phyloP scores from a whole-genome alignment of 2,329 filamentous ascomycete species.

The Trichoderma afroharzianum region DNA sequence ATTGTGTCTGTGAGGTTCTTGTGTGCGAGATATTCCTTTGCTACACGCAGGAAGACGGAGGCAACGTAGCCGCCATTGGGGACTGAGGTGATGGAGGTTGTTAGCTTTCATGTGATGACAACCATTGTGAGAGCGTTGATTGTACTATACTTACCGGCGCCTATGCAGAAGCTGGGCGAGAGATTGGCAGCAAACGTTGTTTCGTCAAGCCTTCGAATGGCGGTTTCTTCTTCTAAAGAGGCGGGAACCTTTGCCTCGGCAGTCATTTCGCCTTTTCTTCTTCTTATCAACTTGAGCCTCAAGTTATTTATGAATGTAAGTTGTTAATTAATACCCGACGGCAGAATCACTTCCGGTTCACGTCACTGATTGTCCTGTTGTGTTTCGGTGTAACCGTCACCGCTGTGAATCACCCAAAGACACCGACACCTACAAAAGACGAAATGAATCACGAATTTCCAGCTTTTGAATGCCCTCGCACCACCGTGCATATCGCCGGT shows the following conservation, averaged over 20 bases:
- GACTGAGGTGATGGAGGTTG: conserved; percentile 27
- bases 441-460: background rate
- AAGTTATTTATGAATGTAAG: background rate
- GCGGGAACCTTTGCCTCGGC: conserved; percentile 2
- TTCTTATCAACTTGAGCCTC: background rate
- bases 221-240: conserved; percentile 9
- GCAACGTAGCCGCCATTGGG: conserved; percentile 47
- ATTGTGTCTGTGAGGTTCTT: conserved; percentile 37
- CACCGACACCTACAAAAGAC: background rate
- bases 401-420: background rate
- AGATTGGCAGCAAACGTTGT: conserved; percentile 10
- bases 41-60: conserved; percentile 37
- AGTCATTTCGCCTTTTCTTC: background rate
- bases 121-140: background rate
- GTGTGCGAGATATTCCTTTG: conserved; percentile 32
- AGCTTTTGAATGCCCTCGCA: background rate
- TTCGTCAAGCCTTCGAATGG: conserved; percentile 9
- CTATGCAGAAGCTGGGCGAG: conserved; percentile 13
- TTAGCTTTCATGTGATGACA: background rate
- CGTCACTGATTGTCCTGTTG: background rate
- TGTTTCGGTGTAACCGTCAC: background rate
- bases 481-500: background rate
- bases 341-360: background rate
- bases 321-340: background rate
- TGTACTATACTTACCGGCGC: background rate